Evolutionary conservation across 495 filamentous ascomycete species (phyloP), one percentile per base, ranked within the genome.

Genomic region (Lichina pygmaea): DNA sequence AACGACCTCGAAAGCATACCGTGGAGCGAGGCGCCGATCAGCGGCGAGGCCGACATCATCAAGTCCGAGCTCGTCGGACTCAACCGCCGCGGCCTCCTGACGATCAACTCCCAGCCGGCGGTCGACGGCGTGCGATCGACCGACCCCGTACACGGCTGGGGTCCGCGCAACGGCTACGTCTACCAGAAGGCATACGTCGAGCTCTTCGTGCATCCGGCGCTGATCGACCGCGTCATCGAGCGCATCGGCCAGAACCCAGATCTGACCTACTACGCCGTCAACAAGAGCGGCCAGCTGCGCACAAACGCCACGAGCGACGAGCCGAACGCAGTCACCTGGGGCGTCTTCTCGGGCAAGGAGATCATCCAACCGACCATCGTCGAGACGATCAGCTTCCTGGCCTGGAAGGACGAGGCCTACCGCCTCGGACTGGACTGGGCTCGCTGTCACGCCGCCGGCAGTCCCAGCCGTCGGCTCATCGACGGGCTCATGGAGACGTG

Each of bases 361-460:
- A 94, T 99, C 55, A 84, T 99, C 41, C 91, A 99, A 58, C 91
- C 91, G 9, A 99, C 91, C n/a, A 91, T 99, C 49, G 86, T 95
- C 42, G 91, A 99, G 62, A 92, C 83, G 7, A 74, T 95, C 59
- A 89, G 81, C 61, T 99, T 99, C 71, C 60, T 99, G 45, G 91
- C 91, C 30, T 99, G 91, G 91, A 93, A 93, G 64, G 91, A 99
- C 51, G 91, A 99, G 57, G 92, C 92, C 12, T 99, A 77, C 62
- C 73, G 78, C 46, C 71, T 99, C 17, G 91, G 91, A 41, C 67
- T 78, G 44, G 86, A 95, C 53, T 99, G 91, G 91, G 78, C 82
- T 17, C 78, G 81, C 51, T 95, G 91, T 54, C 78, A 93, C 53
- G 71, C 81, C 39, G 67, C 78, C 46, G 62, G 61, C 15, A 86